Percentiles rank a stretch among this genome's conserved stretches.
phyloP scores from a whole-genome alignment of 306 rosid species.

The Quercus wislizeni region DNA sequence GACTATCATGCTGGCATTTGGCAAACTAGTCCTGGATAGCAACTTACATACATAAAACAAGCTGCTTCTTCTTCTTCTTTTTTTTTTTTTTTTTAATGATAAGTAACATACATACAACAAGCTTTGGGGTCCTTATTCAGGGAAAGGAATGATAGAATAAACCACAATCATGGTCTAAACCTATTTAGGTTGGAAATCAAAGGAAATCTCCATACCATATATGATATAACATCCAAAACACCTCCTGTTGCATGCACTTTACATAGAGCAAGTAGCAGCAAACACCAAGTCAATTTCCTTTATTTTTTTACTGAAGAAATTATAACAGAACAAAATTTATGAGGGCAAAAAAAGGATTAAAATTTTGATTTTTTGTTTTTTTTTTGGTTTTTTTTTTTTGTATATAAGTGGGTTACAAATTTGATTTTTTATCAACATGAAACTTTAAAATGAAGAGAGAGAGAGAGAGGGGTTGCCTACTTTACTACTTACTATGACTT shows the following conservation, averaged over 20 bases:
- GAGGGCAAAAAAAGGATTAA: background rate
- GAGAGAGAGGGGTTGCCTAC: background rate
- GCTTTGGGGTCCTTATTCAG: too few species aligned
- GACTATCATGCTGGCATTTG: too few species aligned
- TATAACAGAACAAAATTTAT: background rate
- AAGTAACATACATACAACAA: too few species aligned
- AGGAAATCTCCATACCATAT: background rate
- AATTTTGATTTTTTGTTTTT: background rate
- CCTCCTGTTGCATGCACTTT: background rate
- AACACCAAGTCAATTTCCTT: background rate
- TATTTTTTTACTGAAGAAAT: background rate
- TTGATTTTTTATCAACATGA: background rate
- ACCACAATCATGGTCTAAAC: background rate
- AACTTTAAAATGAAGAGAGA: background rate
- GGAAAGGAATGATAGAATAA: too few species aligned
- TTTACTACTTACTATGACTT: constrained; percentile 19
- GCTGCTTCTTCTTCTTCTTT: too few species aligned
- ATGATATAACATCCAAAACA: background rate
- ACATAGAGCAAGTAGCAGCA: constrained; percentile 1
- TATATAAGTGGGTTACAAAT: background rate
- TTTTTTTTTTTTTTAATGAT: too few species aligned
- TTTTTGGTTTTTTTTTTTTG: too few species aligned
- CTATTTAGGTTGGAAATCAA: background rate
- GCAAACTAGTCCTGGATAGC: too few species aligned
- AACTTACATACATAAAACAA: too few species aligned